Evolutionary conservation across 2,329 filamentous ascomycete species (phyloP).

Genomic region (Trichophyton verrucosum): DNA sequence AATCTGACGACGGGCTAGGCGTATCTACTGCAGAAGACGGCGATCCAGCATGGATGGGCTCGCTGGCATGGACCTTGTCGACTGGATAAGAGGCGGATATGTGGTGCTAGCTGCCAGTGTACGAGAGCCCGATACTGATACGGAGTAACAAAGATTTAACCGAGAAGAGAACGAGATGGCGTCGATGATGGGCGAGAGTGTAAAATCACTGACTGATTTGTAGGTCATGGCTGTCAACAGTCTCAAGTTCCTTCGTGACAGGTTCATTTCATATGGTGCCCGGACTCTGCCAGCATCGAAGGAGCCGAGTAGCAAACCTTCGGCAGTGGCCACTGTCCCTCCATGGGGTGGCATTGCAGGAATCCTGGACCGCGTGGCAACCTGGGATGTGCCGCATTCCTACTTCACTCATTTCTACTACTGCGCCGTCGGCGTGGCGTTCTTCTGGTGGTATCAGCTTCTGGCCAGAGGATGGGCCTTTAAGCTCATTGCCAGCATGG

Average conservation of each 20-base stretch:
- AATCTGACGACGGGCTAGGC: not conserved
- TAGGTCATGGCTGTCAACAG: conserved; percentile 40
- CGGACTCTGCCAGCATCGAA: conserved; percentile 29
- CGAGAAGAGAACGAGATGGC: too few relatives aligned
- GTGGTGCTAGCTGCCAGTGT: not conserved
- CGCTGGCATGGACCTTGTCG: conserved; percentile 3
- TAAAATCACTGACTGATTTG: not conserved
- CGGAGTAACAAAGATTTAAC: not conserved
- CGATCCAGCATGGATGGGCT: not conserved
- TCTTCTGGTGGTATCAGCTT: conserved; percentile 62
- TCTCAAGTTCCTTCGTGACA: conserved; percentile 39
- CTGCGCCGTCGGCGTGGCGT: conserved; percentile 53
- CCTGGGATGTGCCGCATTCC: conserved; percentile 61
- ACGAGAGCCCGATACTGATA: not conserved
- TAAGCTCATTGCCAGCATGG: conserved; percentile 34
- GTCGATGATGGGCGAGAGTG: too few relatives aligned
- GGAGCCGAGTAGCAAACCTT: conserved; percentile 5
- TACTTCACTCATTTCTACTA: conserved; percentile 89
- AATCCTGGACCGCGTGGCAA: conserved; percentile 41
- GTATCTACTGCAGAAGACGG: not conserved
- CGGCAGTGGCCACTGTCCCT: not conserved
- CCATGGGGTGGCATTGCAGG: not conserved
- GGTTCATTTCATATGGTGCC: conserved; percentile 51
- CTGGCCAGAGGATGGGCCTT: conserved; percentile 44
- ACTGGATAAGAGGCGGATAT: conserved; percentile 1